Evolutionary conservation across 2,329 filamentous ascomycete species (phyloP), one percentile per base, ranked within the genome.

Genomic region (Laburnicola sp.): DNA sequence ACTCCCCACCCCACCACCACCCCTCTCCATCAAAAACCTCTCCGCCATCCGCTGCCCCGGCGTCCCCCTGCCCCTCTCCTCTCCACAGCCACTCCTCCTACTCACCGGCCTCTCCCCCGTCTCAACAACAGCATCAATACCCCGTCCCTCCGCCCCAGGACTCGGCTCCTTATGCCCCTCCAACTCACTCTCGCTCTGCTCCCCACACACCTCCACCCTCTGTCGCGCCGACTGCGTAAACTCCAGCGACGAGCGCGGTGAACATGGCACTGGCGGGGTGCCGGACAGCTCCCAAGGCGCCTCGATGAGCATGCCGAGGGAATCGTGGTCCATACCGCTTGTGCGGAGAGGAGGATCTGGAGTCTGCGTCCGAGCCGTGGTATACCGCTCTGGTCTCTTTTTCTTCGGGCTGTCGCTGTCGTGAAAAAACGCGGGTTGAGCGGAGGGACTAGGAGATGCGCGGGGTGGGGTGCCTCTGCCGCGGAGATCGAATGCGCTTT

Each of bases 401-500:
- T n/a, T n/a, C n/a, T 22, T 26, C n/a, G n/a, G n/a, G n/a, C n/a
- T n/a, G 10, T 41, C 30, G 7, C 26, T 9, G 0, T 46, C 16
- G n/a, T 3, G 46, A 45, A n/a, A 51, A 31, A 1, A 41, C 25
- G n/a, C n/a, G n/a, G n/a, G n/a, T 26, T 39, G 23, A 2, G 45
- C 48, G 42, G 45, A 23, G 3, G 32, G 23, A 31, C 16, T 7
- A 16, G 9, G 4, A 6, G 43, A 27, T 27, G 25, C 27, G 8
- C 27, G 22, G 32, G 44, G 1, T 45, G 25, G 2, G 26, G 45
- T 7, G 31, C 47, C 41, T 22, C 53, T 45, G 6, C 46, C 45
- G 30, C 64, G 63, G 10, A 73, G 57, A 36, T 73, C 67, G 27
- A 71, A 66, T 6, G 70, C 67, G 31, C 69, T 72, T 45, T 59